Evolutionary conservation across 1,139 yeast genomes (phyloP).

Genomic region (Suhomyces maxii): DNA sequence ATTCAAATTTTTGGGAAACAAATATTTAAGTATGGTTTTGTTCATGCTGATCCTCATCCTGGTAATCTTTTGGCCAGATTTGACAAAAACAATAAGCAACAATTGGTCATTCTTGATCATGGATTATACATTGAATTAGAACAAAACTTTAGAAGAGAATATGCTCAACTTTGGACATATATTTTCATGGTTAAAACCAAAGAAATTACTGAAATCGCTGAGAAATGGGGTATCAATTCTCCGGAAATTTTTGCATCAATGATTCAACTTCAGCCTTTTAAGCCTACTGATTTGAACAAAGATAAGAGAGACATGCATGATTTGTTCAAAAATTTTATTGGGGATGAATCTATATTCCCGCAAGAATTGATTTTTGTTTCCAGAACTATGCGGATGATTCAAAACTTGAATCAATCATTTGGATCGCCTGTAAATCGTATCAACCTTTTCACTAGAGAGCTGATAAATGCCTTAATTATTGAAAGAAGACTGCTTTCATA

Average conservation of each 20-base stretch:
- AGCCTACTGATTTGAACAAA: conserved; percentile 14
- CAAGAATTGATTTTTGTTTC: conserved; percentile 64
- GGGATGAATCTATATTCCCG: conserved; percentile 68
- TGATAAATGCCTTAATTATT: conserved; percentile 31
- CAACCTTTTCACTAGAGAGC: conserved; percentile 59
- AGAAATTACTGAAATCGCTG: conserved; percentile 51
- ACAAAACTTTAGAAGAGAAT: conserved; percentile 53
- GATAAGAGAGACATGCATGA: conserved; percentile 20
- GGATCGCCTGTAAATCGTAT: conserved; percentile 76
- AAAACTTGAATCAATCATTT: conserved; percentile 61
- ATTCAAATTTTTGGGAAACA: conserved; percentile 62
- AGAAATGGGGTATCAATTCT: conserved; percentile 71
- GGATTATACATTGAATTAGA: conserved; percentile 64
- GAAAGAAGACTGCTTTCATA: conserved; percentile 20
- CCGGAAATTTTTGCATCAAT: conserved; percentile 64
- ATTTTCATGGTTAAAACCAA: conserved; percentile 53
- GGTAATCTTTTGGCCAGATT: conserved; percentile 66
- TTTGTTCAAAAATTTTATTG: conserved; percentile 44
- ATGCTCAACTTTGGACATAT: conserved; percentile 63
- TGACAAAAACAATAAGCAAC: conserved; percentile 43
- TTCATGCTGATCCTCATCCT: conserved; percentile 84
- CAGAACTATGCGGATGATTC: conserved; percentile 73
- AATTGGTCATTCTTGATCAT: conserved; percentile 71
- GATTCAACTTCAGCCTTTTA: conserved; percentile 50
- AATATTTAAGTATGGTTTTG: conserved; percentile 72